Conservation (phyloP, 208 protist species). For the Crithidia fasciculata region DNA sequence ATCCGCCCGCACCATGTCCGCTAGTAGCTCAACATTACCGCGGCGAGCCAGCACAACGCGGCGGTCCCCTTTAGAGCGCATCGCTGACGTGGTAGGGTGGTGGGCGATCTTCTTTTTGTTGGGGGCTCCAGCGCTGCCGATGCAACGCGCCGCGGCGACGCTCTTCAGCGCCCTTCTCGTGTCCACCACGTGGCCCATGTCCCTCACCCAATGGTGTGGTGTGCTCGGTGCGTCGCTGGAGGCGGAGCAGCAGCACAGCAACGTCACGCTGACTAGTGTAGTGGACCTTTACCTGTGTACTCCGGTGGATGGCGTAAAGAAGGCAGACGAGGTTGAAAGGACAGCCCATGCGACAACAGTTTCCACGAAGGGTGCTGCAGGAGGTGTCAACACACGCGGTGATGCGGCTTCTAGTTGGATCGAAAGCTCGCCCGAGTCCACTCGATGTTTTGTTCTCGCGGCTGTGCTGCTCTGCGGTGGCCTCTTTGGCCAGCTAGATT, state of each 20-base stretch:
- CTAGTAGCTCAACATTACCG: too few species aligned
- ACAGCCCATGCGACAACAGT: too few species aligned
- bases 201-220: conserved; percentile 11
- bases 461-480: conserved; percentile 43
- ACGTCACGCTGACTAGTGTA: conserved; percentile 4
- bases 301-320: neutral
- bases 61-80: neutral
- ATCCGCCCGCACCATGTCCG: too few species aligned
- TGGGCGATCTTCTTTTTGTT: conserved; percentile 28
- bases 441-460: conserved; percentile 37
- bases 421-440: neutral
- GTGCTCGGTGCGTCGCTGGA: conserved; percentile 3
- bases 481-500: conserved; percentile 59
- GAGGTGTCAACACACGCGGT: too few species aligned
- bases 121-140: conserved; percentile 25
- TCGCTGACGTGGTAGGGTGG: conserved; percentile 17
- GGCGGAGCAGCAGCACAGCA: neutral
- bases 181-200: conserved; percentile 24
- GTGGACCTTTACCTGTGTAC: conserved; percentile 18
- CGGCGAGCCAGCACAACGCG: neutral
- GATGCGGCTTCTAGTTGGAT: neutral
- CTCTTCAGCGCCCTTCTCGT: conserved; percentile 17
- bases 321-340: neutral
- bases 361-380: too few species aligned
- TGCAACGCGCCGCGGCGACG: conserved; percentile 8